Evolutionary conservation across 1,284 basidiomycete genomes (phyloP).

Genomic region (Cryptococcus sp.): DNA sequence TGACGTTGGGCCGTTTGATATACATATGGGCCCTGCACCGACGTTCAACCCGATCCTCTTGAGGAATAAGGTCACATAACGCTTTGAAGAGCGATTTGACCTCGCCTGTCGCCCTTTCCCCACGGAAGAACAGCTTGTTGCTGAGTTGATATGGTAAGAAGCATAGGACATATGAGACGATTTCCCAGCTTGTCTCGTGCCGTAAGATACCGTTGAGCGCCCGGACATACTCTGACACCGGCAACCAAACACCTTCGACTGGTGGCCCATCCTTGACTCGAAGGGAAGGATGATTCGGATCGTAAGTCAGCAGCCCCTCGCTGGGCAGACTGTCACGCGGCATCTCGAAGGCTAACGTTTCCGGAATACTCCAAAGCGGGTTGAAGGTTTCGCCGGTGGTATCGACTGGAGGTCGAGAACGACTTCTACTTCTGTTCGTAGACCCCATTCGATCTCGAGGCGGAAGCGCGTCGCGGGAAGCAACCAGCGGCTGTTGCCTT

Average conservation of each 20-base stretch:
- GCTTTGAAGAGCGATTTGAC: slow-evolving; percentile 67
- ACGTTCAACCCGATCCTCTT: slow-evolving; percentile 58
- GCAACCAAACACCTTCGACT: slow-evolving; percentile 62
- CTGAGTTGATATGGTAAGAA: slow-evolving; percentile 87
- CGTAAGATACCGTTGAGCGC: slow-evolving; percentile 70
- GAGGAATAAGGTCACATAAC: slow-evolving; percentile 60
- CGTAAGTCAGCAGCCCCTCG: slow-evolving; percentile 73
- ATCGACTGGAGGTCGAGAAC: slow-evolving; percentile 60
- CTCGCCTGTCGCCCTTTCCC: slow-evolving; percentile 70
- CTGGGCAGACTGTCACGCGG: slow-evolving; percentile 68
- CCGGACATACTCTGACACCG: slow-evolving; percentile 75
- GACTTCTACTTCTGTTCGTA: slow-evolving; percentile 63
- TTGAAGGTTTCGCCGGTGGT: slow-evolving; percentile 50
- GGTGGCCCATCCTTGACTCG: slow-evolving; percentile 57
- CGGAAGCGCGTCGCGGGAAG: slow-evolving; percentile 23
- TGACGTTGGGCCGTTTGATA: slow-evolving; percentile 75
- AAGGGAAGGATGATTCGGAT: slow-evolving; percentile 57
- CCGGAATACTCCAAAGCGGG: slow-evolving; percentile 78
- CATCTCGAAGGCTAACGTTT: slow-evolving; percentile 68
- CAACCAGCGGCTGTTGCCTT: slow-evolving; percentile 3
- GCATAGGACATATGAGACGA: slow-evolving; percentile 87
- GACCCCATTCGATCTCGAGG: slow-evolving; percentile 37
- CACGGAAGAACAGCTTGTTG: slow-evolving; percentile 97
- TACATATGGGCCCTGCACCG: slow-evolving; percentile 54
- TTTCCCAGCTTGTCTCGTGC: slow-evolving; percentile 75